phyloP scores from a whole-genome alignment of 1,284 basidiomycete species.

The Exsudoporus floridanus region DNA sequence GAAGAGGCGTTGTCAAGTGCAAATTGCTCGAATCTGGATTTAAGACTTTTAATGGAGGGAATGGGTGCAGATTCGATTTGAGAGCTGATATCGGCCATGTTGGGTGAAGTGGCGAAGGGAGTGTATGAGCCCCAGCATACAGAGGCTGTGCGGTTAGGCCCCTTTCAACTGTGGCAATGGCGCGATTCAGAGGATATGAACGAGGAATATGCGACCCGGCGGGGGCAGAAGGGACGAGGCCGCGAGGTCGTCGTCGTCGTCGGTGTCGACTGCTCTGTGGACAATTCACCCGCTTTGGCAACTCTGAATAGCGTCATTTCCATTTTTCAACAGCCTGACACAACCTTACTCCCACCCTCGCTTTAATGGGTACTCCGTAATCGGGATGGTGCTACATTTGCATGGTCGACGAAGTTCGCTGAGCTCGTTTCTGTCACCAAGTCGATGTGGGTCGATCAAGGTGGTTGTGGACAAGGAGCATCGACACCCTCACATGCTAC shows the following conservation, averaged over 20 bases:
- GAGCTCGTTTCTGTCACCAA: neutral
- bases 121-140: slow-evolving; percentile 4
- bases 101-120: neutral
- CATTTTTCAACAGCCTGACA: slow-evolving; percentile 9
- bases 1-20: slow-evolving; percentile 20
- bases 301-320: slow-evolving; percentile 13
- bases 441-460: neutral
- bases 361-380: neutral
- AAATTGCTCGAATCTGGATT: slow-evolving; percentile 61
- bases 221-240: neutral
- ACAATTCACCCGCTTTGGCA: slow-evolving; percentile 13
- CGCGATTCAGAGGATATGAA: neutral
- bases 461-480: neutral
- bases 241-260: slow-evolving; percentile 2
- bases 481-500: neutral
- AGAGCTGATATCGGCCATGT: slow-evolving; percentile 22
- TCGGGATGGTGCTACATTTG: neutral
- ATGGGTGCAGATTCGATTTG: slow-evolving; percentile 52
- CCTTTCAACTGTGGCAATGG: neutral
- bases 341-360: neutral
- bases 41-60: slow-evolving; percentile 63
- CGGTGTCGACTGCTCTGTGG: slow-evolving; percentile 1
- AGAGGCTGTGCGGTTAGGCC: slow-evolving; percentile 9
- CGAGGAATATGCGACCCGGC: neutral
- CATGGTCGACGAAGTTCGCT: neutral